Evolutionary conservation across 2,329 filamentous ascomycete genomes (phyloP).

Genomic region (Exophiala alcalophila): DNA sequence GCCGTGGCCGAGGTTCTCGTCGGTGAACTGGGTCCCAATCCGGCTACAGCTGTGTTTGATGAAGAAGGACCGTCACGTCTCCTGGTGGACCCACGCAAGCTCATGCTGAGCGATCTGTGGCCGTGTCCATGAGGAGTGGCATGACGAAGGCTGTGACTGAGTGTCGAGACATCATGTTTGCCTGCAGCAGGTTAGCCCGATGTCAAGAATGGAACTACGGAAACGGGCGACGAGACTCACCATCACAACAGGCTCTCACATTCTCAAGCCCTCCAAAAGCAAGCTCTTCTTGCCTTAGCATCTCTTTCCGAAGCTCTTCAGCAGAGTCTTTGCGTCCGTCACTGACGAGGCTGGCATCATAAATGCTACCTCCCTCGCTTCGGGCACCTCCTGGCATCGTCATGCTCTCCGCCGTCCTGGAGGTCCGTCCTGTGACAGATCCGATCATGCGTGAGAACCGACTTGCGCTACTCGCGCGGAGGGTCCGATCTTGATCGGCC

Average conservation of each 20-base stretch:
- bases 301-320: slow-evolving; percentile 76
- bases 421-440: slow-evolving; percentile 46
- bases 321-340: slow-evolving; percentile 63
- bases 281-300: slow-evolving; percentile 67
- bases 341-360: slow-evolving; percentile 39
- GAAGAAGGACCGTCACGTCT: too few species aligned
- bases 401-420: slow-evolving; percentile 31
- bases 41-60: too few species aligned
- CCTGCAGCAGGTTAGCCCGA: slow-evolving; percentile 18
- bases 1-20: slow-evolving; percentile 2
- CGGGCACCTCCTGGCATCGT: slow-evolving; percentile 8
- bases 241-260: slow-evolving; percentile 94
- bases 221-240: slow-evolving; percentile 48
- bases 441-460: slow-evolving; percentile 42
- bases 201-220: slow-evolving; percentile 1
- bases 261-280: slow-evolving; percentile 80
- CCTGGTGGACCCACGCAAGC: slow-evolving; percentile 22
- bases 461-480: slow-evolving; percentile 36
- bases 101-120: slow-evolving; percentile 26
- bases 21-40: too few species aligned
- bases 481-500: slow-evolving; percentile 48
- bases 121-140: slow-evolving; percentile 10
- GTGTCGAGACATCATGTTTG: slow-evolving; percentile 29
- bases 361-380: slow-evolving; percentile 34
- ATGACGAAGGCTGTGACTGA: slow-evolving; percentile 27